Conservation (phyloP, 208 protist genomes). For the Phytomonas francai region DNA sequence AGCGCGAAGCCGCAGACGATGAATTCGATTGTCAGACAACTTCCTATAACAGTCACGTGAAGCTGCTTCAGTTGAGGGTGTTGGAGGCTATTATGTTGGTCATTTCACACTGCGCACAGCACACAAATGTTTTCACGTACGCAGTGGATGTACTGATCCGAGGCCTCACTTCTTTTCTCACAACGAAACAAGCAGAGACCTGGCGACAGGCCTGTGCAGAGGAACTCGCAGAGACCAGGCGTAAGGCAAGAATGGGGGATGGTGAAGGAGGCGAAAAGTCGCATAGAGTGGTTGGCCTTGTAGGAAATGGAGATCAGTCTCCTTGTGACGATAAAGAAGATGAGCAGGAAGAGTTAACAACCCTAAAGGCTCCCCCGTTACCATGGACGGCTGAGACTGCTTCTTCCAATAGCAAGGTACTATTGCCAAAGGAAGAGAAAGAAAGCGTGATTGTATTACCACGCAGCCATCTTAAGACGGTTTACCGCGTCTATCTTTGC, state of each 20-base stretch:
- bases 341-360: neutral
- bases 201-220: constrained; percentile 29
- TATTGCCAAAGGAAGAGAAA: neutral
- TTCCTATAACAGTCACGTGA: constrained; percentile 46
- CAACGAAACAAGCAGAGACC: constrained; percentile 31
- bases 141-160: constrained; percentile 45
- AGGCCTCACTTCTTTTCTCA: constrained; percentile 66
- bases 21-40: constrained; percentile 67
- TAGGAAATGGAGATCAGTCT: neutral
- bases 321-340: neutral
- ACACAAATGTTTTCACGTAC: constrained; percentile 22
- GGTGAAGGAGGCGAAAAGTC: neutral
- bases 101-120: constrained; percentile 41
- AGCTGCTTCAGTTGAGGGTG: constrained; percentile 48
- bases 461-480: constrained; percentile 67
- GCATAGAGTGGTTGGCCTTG: neutral
- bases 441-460: constrained; percentile 32
- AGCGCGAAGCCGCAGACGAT: constrained; percentile 45
- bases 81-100: constrained; percentile 48
- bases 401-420: neutral
- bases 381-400: neutral
- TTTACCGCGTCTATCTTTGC: constrained; percentile 73
- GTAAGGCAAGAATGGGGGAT: constrained; percentile 1
- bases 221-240: constrained; percentile 12
- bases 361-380: neutral